A percentile compares a stretch with the other conserved stretches of the same genome.
phyloP scores from a whole-genome alignment of 1,139 yeast species.

The Candida buenavistaensis region DNA sequence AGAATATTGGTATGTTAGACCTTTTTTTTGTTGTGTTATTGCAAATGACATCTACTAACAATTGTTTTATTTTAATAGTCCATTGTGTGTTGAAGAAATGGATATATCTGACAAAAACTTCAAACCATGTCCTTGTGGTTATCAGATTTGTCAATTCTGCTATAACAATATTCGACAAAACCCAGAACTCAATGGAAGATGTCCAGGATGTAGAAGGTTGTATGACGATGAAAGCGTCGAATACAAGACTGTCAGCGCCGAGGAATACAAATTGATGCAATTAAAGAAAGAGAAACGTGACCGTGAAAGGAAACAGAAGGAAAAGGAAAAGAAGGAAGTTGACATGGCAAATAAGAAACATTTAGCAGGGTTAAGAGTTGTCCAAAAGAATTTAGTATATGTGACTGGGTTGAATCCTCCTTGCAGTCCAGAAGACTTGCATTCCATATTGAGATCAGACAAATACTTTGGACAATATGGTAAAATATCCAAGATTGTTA shows the following conservation, averaged over 20 bases:
- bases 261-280: slow-evolving; percentile 80
- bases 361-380: slow-evolving; percentile 94
- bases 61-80: slow-evolving; percentile 42
- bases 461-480: slow-evolving; percentile 98
- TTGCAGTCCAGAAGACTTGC: slow-evolving; percentile 85
- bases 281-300: slow-evolving; percentile 79
- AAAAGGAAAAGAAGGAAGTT: slow-evolving; percentile 88
- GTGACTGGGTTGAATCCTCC: slow-evolving; percentile 96
- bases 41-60: slow-evolving; percentile 21
- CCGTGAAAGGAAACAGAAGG: slow-evolving; percentile 82
- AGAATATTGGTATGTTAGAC: slow-evolving; percentile 58
- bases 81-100: slow-evolving; percentile 96
- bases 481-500: slow-evolving; percentile 88
- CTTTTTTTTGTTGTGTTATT: not conserved
- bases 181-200: slow-evolving; percentile 91
- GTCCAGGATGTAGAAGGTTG: slow-evolving; percentile 96
- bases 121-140: slow-evolving; percentile 99
- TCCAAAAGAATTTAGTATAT: slow-evolving; percentile 94
- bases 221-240: slow-evolving; percentile 94
- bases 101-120: slow-evolving; percentile 94
- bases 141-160: slow-evolving; percentile 97
- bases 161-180: slow-evolving; percentile 94
- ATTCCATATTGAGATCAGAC: slow-evolving; percentile 80
- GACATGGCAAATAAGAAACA: slow-evolving; percentile 90
- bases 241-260: slow-evolving; percentile 78